Percentiles rank a stretch among this genome's conserved stretches.
Conservation (phyloP, 352 stramenopile genomes). For the Pythium sp. region DNA sequence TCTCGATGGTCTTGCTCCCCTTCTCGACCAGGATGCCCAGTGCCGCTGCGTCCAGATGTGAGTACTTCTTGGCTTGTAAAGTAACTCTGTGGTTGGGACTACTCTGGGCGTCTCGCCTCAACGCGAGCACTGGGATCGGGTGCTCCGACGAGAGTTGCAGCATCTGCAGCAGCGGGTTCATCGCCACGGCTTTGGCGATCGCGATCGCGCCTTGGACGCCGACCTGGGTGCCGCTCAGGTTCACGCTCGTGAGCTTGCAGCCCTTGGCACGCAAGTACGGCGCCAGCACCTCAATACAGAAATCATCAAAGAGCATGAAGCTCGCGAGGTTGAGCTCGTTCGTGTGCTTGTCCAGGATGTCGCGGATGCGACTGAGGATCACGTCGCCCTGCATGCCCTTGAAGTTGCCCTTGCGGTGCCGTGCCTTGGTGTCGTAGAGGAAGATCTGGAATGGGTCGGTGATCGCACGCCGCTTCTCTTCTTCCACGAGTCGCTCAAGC, state of each 20-base stretch:
- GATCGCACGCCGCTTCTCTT: conserved; percentile 57
- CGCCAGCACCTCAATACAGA: conserved; percentile 44
- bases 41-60: conserved; percentile 57
- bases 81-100: conserved; percentile 22
- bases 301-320: conserved; percentile 59
- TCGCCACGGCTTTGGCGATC: conserved; percentile 28
- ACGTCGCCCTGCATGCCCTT: conserved; percentile 50
- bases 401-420: conserved; percentile 68
- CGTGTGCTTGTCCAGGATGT: conserved; percentile 31
- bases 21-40: conserved; percentile 50
- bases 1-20: conserved; percentile 42
- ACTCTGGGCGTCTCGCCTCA: conserved; percentile 29
- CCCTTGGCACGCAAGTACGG: conserved; percentile 51
- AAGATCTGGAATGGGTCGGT: conserved; percentile 62
- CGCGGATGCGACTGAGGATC: conserved; percentile 53
- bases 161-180: conserved; percentile 36
- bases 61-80: conserved; percentile 33
- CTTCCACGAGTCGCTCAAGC: conserved; percentile 53
- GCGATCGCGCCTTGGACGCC: conserved; percentile 38
- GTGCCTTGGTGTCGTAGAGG: conserved; percentile 59
- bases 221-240: conserved; percentile 51
- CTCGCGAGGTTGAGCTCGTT: conserved; percentile 47
- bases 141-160: conserved; percentile 46
- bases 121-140: conserved; percentile 28
- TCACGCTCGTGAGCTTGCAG: conserved; percentile 44